Evolutionary conservation across 371 early-diverging fungal species (phyloP).

Genomic region (Lichtheimia ornata): DNA sequence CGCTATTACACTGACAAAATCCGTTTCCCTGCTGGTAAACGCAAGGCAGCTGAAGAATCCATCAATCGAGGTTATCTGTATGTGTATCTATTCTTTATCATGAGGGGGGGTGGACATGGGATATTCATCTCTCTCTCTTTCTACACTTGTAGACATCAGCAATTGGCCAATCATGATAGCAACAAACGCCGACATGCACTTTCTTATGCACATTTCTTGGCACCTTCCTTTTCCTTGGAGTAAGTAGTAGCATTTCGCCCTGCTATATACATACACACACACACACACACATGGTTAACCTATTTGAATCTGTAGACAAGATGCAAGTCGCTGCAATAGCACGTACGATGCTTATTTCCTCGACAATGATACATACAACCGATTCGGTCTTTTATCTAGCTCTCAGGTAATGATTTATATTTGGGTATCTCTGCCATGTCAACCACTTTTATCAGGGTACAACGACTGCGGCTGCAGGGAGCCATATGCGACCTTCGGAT

Average conservation of each 20-base stretch:
- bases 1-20: slow-evolving; percentile 55
- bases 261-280: not conserved
- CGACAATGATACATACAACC: slow-evolving; percentile 57
- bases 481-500: slow-evolving; percentile 50
- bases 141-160: slow-evolving; percentile 53
- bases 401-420: slow-evolving; percentile 29
- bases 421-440: too few relatives aligned
- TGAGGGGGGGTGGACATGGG: not conserved
- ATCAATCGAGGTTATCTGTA: slow-evolving; percentile 49
- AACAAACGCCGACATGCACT: slow-evolving; percentile 37
- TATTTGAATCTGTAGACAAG: too few relatives aligned
- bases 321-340: not conserved
- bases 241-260: slow-evolving; percentile 17
- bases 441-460: slow-evolving; percentile 51
- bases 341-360: slow-evolving; percentile 62
- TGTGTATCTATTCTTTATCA: slow-evolving; percentile 11
- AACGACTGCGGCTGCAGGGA: slow-evolving; percentile 55
- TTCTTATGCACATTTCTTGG: slow-evolving; percentile 50
- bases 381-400: slow-evolving; percentile 28
- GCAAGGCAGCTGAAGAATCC: slow-evolving; percentile 21
- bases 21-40: slow-evolving; percentile 34
- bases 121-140: too few relatives aligned
- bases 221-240: slow-evolving; percentile 38
- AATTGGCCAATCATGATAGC: slow-evolving; percentile 34
- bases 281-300: too few relatives aligned